Percentiles rank a stretch among this genome's conserved stretches.
These are phyloP conservation scores for Rhizopus microsporus DNA, from an alignment of 371 early-diverging fungal genomes.

Conservation along the genomic window DNA sequence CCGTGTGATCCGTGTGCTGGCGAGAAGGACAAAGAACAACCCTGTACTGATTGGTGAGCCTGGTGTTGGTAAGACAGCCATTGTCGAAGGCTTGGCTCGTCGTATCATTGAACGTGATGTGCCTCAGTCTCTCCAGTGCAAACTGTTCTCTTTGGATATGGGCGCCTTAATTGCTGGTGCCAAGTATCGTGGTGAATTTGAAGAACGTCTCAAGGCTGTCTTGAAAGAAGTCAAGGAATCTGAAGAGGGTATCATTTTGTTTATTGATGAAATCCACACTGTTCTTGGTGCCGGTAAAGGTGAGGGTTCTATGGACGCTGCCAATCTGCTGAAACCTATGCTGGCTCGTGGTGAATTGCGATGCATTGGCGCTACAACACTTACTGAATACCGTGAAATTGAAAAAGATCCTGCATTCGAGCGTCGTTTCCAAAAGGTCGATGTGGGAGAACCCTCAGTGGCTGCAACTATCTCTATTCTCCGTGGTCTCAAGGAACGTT, in stretches of 20 bases:
- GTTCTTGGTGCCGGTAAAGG: conserved; percentile 92
- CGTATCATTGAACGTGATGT: conserved; percentile 96
- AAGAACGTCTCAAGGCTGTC: conserved; percentile 97
- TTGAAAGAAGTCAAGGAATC: conserved; percentile 95
- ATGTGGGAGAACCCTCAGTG: conserved; percentile 81
- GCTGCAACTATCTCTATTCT: conserved; percentile 83
- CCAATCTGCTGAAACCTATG: conserved; percentile 91
- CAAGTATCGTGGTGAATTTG: conserved; percentile 98
- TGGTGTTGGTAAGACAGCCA: conserved; percentile 96
- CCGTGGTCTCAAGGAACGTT: conserved; percentile 82
- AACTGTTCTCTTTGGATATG: conserved; percentile 95
- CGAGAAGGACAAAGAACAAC: conserved; percentile 89
- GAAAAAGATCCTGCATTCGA: conserved; percentile 92
- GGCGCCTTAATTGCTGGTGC: conserved; percentile 90
- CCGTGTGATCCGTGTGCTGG: conserved; percentile 78
- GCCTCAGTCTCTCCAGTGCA: conserved; percentile 83
- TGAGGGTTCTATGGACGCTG: conserved; percentile 92
- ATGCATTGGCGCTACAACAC: conserved; percentile 92
- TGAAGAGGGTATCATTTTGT: conserved; percentile 90
- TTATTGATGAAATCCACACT: conserved; percentile 99
- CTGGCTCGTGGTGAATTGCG: conserved; percentile 83
- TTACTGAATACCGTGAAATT: conserved; percentile 81
- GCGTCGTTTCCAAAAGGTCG: conserved; percentile 86
- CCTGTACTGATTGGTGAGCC: conserved; percentile 87
- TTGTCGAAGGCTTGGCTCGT: conserved; percentile 96